These are phyloP conservation scores for Aspergillus ellipticus DNA, from an alignment of 495 filamentous ascomycete species.

Conservation along the genomic window DNA sequence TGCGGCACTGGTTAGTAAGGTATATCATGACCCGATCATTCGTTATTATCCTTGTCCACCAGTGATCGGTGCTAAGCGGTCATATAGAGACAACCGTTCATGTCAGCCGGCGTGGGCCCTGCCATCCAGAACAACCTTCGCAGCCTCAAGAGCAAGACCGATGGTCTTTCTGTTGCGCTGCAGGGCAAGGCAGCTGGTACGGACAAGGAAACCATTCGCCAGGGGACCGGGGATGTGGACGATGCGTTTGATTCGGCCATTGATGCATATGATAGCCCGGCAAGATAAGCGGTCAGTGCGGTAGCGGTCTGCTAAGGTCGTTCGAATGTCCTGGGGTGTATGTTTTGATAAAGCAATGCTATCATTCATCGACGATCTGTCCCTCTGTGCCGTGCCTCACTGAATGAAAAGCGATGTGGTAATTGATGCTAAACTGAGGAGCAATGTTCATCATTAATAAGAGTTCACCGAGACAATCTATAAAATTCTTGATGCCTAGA, in stretches of 20 bases:
- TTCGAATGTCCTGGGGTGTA: too few relatives aligned
- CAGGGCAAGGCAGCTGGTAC: conserved; percentile 2
- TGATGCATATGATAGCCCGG: neutral
- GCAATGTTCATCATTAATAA: too few relatives aligned
- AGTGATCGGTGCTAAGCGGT: neutral
- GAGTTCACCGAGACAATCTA: too few relatives aligned
- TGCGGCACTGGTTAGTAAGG: conserved; percentile 1
- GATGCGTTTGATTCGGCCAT: conserved; percentile 2
- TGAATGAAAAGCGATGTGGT: too few relatives aligned
- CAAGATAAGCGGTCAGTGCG: too few relatives aligned
- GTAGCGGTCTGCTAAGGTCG: too few relatives aligned
- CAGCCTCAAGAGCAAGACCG: neutral
- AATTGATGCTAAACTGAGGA: too few relatives aligned
- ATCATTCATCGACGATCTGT: too few relatives aligned
- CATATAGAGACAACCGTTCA: neutral
- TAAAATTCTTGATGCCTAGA: too few relatives aligned
- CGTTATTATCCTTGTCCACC: neutral
- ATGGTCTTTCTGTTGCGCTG: conserved; percentile 1
- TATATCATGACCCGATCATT: neutral
- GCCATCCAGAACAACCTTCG: conserved; percentile 1
- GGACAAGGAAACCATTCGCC: conserved; percentile 4
- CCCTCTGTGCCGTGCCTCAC: too few relatives aligned
- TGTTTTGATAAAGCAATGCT: too few relatives aligned
- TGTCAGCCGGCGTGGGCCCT: conserved; percentile 4
- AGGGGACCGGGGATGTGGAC: conserved; percentile 4